Evolutionary conservation across 1,139 yeast species (phyloP), one percentile per base, ranked within the genome.

Genomic region (Lodderomyces jiufengensis): DNA sequence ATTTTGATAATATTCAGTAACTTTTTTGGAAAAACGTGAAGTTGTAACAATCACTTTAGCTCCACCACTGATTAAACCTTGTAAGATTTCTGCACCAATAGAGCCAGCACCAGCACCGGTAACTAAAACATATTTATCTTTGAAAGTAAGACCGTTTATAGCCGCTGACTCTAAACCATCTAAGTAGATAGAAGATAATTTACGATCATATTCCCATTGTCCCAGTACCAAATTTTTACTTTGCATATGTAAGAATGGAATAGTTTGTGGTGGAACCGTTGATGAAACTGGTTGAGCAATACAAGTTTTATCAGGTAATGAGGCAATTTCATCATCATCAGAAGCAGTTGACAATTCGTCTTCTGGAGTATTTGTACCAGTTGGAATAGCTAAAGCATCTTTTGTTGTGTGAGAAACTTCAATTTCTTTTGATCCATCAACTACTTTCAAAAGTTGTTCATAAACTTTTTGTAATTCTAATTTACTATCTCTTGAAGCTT

Each of bases 71-170:
- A 92, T 73, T 60, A 92, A 75, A 48, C 98, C 98, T 70, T 86
- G 95, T 60, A 92, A 74, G 49, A 92, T 79, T 65, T 92, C 97
- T 43, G 97, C 97, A 67, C 97, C 98, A 61, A 92, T 92, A 36
- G 98, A 92, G 35, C 97, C 98, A 37, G 87, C 92, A 73, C 98
- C 98, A 36, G 97, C 97, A 72, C 98, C 98, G 37, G 98, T 92
- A 51, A 92, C 75, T 56, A 92, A 78, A 37, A 90, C 96, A 49
- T 82, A 80, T 66, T 88, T 92, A 63, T 80, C 86, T 61, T 84
- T 82, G 73, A 82, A 92, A 27, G 95, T 76, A 44, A 88, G 76
- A 68, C 98, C 98, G 51, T 88, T 83, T 46, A 87, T 78, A 32
- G 98, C 97, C 57, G 95, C 95, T 46, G 76, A 73, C 66, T 92